Evolutionary conservation across 306 rosid species (phyloP), one percentile per base, ranked within the genome.

Genomic region (Alnus glutinosa): DNA sequence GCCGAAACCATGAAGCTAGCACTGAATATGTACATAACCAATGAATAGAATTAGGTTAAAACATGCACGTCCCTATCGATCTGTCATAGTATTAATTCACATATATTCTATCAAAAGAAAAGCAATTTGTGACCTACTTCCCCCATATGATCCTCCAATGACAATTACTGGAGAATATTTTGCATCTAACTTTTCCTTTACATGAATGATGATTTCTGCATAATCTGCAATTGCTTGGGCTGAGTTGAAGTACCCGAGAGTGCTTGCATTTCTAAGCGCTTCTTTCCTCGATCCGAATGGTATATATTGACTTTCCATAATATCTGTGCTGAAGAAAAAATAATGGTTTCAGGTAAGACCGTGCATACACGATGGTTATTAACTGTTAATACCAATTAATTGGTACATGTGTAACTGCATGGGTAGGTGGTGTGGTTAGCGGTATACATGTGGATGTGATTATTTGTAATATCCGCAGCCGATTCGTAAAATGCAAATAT

Each of bases 191-290:
- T 50, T 68, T 51, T 85, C 42, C 84, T 89, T 91, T 5, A 89
- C 42, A 61, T 87, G 83, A 32, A 84, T 50, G 18, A 91, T 78
- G 39, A 91, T 51, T 49, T 37, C 86, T 54, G 95, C 97, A 83
- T 93, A 93, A 79, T 93, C 95, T 72, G 91, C 96, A 73, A 93
- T 37, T 1, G 94, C 98, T 74, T 91, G 97, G 44, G 98, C 97
- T 11, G 97, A 91, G 83, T 87, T 93, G 80, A 93, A 91, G 85
- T 91, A 93, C 0, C 93, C 98, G 28, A 83, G 69, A 37, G 88
- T 88, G 63, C 78, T 86, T 74, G 90, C 88, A 74, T 91, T 91
- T 52, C 78, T 80, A 5, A 87, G 62, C n/a, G 92, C 97, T 77
- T 88, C 93, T 64, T 87, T 80, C 69, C 89, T 87, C 2, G 98